These are phyloP conservation scores for Triglochin maritima DNA, from an alignment of 106 monocot species.

Conservation along the genomic window DNA sequence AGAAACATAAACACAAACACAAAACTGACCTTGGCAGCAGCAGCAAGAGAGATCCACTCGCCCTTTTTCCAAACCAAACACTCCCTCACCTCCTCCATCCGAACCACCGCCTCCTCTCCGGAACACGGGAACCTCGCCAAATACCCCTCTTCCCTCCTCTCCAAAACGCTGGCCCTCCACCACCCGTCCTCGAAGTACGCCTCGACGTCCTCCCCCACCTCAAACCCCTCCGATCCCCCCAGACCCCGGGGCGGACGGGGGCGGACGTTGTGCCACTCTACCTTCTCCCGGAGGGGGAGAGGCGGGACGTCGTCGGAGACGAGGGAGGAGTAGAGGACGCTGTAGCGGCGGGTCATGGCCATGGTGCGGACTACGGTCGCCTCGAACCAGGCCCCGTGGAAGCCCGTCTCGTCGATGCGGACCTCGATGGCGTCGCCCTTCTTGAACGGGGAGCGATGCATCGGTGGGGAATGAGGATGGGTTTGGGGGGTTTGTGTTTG, in stretches of 20 bases:
- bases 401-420: conserved; percentile 14
- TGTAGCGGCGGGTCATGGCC: conserved; percentile 6
- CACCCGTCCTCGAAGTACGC: conserved; percentile 52
- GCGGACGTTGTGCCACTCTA: conserved; percentile 1
- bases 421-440: conserved; percentile 17
- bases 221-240: background rate
- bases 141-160: conserved; percentile 7
- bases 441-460: background rate
- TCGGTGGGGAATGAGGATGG: too few species aligned
- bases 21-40: conserved; percentile 2
- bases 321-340: conserved; percentile 16
- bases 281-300: conserved; percentile 2
- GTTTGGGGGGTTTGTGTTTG: too few species aligned
- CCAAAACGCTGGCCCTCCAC: conserved; percentile 37
- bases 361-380: conserved; percentile 10
- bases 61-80: conserved; percentile 43
- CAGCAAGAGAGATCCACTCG: conserved; percentile 23
- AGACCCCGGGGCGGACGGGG: conserved; percentile 5
- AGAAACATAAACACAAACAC: background rate
- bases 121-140: conserved; percentile 16
- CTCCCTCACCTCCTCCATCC: conserved; percentile 13
- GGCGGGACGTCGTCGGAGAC: background rate
- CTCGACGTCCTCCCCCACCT: conserved; percentile 23
- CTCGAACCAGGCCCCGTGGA: conserved; percentile 25
- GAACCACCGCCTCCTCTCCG: conserved; percentile 30